phyloP scores from a whole-genome alignment of 305 asterid genomes.

The Fraxinus paxiana region DNA sequence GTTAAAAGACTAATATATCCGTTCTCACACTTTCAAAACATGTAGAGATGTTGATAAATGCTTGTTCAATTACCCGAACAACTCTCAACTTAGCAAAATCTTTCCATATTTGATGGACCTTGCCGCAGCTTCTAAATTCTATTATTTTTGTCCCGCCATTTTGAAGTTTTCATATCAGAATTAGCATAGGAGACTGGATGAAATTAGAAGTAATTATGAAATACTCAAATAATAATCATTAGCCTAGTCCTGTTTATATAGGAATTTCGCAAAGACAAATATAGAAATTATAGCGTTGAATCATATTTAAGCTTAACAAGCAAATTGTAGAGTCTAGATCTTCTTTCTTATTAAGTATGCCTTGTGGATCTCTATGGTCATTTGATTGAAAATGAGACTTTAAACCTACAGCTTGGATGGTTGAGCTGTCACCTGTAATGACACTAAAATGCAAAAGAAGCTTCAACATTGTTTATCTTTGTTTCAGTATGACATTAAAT shows the following conservation, averaged over 20 bases:
- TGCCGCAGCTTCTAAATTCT: background rate
- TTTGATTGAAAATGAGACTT: constrained; percentile 1
- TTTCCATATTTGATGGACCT: background rate
- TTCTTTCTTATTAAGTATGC: background rate
- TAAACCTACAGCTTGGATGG: background rate
- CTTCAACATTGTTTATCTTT: background rate
- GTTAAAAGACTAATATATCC: background rate
- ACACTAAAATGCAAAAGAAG: background rate
- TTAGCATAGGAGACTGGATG: background rate
- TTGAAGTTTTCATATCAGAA: background rate
- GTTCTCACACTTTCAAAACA: background rate
- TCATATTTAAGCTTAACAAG: background rate
- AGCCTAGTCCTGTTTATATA: background rate
- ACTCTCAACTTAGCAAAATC: background rate
- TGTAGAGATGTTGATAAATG: background rate
- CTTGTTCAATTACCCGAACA: background rate
- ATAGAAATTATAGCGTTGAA: background rate
- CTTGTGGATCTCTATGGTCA: constrained; percentile 10
- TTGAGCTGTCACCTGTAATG: constrained; percentile 14
- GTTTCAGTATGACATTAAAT: background rate
- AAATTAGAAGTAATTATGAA: background rate
- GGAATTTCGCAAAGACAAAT: background rate
- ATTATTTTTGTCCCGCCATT: background rate
- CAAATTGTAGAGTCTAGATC: background rate
- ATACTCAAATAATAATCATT: background rate